Evolutionary conservation across 495 filamentous ascomycete species (phyloP), one percentile per base, ranked within the genome.

Genomic region (Tuber aestivum): DNA sequence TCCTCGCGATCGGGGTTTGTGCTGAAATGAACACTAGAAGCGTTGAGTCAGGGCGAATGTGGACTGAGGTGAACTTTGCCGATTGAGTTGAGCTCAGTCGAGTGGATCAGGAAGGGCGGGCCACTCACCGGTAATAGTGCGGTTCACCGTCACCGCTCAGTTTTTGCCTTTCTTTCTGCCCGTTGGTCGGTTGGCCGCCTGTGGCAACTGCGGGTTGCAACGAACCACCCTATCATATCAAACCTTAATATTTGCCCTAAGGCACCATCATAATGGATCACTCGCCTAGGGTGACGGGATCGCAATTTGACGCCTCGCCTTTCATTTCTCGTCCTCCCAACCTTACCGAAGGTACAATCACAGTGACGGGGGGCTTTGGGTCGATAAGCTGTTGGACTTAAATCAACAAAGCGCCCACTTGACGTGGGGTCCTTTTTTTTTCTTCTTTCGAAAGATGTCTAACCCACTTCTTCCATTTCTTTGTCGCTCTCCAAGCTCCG

Each of bases 401-500:
- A 48, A 40, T 45, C 44, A 72, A 71, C 44, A 61, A 21, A 65
- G 56, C 56, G 14, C 56, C 27, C 56, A 20, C 56, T 65, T 65
- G 14, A 35, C 27, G 8, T 35, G 56, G 0, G 27, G 18, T 3
- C 9, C 2, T 27, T 65, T 32, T 61, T 32, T 65, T 1, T 14
- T 32, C 14, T 27, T 27, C 10, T 14, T 27, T 18, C 27, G 10
- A 14, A 35, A 65, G 27, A 18, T 65, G 56, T 16, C 38, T 40
- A 65, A 7, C 45, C 35, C 71, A 42, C 56, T 61, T n/a, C 65
- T 61, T 44, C 69, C 42, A 70, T 75, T 79, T 76, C 78, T 79
- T 79, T 79, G 78, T 79, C 73, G 65, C 41, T 73, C 76, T 79
- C 77, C 78, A 16, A 65, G 56, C 32, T 18, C 18, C 42, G 16